Base-by-base conservation (phyloP, 768 basidiomycete genomes). In the Boletus reticuloceps region DNA sequence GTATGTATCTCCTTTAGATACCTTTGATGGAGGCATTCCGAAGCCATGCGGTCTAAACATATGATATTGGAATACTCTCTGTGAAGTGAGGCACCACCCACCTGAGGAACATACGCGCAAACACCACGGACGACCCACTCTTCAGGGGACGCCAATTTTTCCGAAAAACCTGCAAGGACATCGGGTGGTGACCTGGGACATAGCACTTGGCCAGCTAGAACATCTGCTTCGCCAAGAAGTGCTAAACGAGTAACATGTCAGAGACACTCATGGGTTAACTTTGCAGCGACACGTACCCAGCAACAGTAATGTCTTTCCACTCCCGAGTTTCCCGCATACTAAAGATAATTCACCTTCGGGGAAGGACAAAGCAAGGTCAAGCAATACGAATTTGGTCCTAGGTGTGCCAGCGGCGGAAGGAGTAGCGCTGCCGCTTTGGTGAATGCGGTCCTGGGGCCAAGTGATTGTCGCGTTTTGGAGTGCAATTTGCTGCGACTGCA, bases 91-190 rank as follows among this genome's bases (percentile, higher is more conserved):
- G 11, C 9, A 37, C 13, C 34, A 48, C 76, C 39, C 63, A 82
- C 86, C 76, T 89, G 84, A 19, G 93, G 92, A 16, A 94, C 92
- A 70, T 91, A 97, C 3, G 93, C 94, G 53, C 89, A 91, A 55
- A 91, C 76, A 22, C 88, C 87, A 17, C 78, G 70, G 1, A 94
- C 80, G 44, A 93, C 67, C 94, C 94, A 97, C 16, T 88, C 77
- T 36, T 85, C 84, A 34, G 79, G 71, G 0, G 74, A 64, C 0
- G 77, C 66, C 29, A 59, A 56, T 3, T 75, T 70, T 14, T 72
- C 76, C 0, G 78, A 71, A 49, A 88, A 86, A 6, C 74, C 75
- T 0, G 88, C 86, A 62, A 95, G 75, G 3, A 85, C 76, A 67
- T 95, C 84, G 3, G 92, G 90, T 2, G 90, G 87, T 4, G 94